Conservation (phyloP, 2,329 filamentous ascomycete species). For the Triangularia verruculosa region DNA sequence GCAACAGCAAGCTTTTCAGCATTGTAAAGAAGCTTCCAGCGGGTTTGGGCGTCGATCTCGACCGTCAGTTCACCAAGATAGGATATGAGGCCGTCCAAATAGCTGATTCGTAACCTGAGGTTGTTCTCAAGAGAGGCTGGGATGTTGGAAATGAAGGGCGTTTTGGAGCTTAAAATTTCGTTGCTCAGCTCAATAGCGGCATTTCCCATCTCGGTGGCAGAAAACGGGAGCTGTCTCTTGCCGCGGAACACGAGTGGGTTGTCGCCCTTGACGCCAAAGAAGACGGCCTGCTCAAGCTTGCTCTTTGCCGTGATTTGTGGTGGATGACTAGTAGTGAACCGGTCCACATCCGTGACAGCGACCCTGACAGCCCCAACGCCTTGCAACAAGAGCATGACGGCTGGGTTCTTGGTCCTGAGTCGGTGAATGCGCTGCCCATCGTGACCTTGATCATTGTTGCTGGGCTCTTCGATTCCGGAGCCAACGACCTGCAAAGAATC, state of each 20-base stretch:
- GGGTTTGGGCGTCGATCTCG: slow-evolving; percentile 62
- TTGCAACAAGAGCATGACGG: slow-evolving; percentile 59
- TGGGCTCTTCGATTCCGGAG: slow-evolving; percentile 62
- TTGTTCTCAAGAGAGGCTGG: slow-evolving; percentile 79
- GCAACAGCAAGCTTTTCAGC: slow-evolving; percentile 88
- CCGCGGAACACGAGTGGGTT: slow-evolving; percentile 86
- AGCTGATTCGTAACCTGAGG: slow-evolving; percentile 67
- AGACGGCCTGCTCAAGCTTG: slow-evolving; percentile 92
- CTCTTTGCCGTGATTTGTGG: slow-evolving; percentile 74
- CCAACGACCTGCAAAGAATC: slow-evolving; percentile 61
- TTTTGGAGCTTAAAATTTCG: slow-evolving; percentile 76
- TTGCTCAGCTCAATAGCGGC: slow-evolving; percentile 77
- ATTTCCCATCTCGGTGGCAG: slow-evolving; percentile 65
- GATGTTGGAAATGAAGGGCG: slow-evolving; percentile 68
- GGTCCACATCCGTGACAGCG: slow-evolving; percentile 56
- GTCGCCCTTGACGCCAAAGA: slow-evolving; percentile 77
- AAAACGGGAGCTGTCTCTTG: slow-evolving; percentile 63
- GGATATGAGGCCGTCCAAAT: slow-evolving; percentile 70
- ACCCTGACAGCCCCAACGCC: slow-evolving; percentile 61
- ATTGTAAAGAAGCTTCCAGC: slow-evolving; percentile 81
- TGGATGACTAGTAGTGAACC: slow-evolving; percentile 55
- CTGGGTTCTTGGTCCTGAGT: slow-evolving; percentile 58
- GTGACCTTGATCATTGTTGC: slow-evolving; percentile 33
- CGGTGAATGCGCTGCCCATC: slow-evolving; percentile 52
- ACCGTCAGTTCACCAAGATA: slow-evolving; percentile 67